phyloP scores from a whole-genome alignment of 441 rosid species.

The Manihot esculenta region DNA sequence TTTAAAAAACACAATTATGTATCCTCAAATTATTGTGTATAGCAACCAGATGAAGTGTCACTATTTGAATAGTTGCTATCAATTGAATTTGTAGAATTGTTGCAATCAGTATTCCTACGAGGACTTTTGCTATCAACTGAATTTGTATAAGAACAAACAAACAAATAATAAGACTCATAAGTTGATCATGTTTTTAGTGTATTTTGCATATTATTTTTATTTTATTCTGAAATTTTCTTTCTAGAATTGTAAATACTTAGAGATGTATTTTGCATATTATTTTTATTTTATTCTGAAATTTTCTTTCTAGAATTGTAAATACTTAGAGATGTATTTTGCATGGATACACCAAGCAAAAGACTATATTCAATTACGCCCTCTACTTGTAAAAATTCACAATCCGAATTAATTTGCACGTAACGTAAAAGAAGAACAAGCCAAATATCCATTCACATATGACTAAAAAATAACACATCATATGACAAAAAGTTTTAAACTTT shows the following conservation, averaged over 20 bases:
- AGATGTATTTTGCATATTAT: too few species aligned
- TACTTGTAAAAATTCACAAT: constrained; percentile 51
- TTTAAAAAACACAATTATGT: constrained; percentile 9
- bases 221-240: too few species aligned
- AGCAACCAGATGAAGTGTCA: constrained; percentile 1
- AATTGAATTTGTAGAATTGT: constrained; percentile 10
- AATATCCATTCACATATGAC: too few species aligned
- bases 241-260: constrained; percentile 32
- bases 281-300: too few species aligned
- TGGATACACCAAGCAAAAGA: constrained; percentile 47
- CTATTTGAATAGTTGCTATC: constrained; percentile 2
- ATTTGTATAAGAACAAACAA: constrained; percentile 19
- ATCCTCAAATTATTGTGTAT: constrained; percentile 16
- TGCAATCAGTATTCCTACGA: background rate
- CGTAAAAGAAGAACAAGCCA: constrained; percentile 7
- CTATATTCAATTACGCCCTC: constrained; percentile 57
- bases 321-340: constrained; percentile 42
- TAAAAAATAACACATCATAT: background rate
- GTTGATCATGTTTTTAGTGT: too few species aligned
- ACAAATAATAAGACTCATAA: background rate
- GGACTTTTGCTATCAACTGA: constrained; percentile 15
- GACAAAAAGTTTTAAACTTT: too few species aligned
- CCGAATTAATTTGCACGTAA: constrained; percentile 53
- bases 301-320: background rate
- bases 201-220: too few species aligned